Conservation (phyloP, 2,329 filamentous ascomycete genomes). For the Xylariaceae sp. region DNA sequence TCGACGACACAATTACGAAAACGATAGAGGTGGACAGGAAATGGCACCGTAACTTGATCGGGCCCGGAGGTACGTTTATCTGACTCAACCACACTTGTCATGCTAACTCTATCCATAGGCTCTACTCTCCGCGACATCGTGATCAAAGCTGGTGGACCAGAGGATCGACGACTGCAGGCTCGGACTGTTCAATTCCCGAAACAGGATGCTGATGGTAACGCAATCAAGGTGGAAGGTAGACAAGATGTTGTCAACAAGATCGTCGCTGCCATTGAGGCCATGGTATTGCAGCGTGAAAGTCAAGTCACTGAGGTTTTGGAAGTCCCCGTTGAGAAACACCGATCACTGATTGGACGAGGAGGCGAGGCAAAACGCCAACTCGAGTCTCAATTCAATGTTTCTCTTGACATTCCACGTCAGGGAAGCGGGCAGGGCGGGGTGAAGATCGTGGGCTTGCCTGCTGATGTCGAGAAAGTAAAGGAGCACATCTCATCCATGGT, state of each 20-base stretch:
- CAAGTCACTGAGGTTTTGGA: slow-evolving; percentile 76
- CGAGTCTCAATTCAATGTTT: slow-evolving; percentile 80
- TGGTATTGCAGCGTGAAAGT: slow-evolving; percentile 78
- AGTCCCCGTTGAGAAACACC: slow-evolving; percentile 84
- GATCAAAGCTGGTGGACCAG: slow-evolving; percentile 80
- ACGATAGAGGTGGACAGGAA: slow-evolving; percentile 91
- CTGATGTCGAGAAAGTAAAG: slow-evolving; percentile 80
- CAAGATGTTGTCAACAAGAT: slow-evolving; percentile 85
- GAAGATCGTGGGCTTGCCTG: slow-evolving; percentile 76
- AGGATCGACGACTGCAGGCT: slow-evolving; percentile 76
- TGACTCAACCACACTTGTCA: not conserved
- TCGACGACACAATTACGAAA: slow-evolving; percentile 83
- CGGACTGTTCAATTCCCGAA: slow-evolving; percentile 94
- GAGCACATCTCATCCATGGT: slow-evolving; percentile 73
- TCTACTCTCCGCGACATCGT: slow-evolving; percentile 84
- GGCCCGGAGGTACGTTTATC: slow-evolving; percentile 67
- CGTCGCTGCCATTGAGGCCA: slow-evolving; percentile 71
- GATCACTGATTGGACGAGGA: slow-evolving; percentile 84
- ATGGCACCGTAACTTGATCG: slow-evolving; percentile 86
- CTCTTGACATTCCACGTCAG: slow-evolving; percentile 87
- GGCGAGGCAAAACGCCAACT: slow-evolving; percentile 82
- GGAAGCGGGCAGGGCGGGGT: slow-evolving; percentile 79
- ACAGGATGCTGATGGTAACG: slow-evolving; percentile 74
- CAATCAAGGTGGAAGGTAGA: slow-evolving; percentile 84
- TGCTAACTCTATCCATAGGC: slow-evolving; percentile 52